phyloP scores from a whole-genome alignment of 345 rosid genomes.

The Melastoma malabathricum region DNA sequence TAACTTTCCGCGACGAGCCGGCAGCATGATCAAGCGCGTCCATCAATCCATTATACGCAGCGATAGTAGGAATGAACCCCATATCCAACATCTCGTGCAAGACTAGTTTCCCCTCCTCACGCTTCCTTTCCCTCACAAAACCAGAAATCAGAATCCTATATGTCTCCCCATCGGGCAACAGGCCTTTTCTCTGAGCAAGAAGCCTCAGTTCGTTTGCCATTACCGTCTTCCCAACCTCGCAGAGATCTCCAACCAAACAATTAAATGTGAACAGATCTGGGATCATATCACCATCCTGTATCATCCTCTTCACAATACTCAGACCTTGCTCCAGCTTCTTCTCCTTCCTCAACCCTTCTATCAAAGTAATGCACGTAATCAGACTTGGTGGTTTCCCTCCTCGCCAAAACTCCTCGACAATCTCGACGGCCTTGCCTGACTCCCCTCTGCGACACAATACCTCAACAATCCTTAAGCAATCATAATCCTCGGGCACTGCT shows the following conservation, averaged over 20 bases:
- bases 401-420: constrained; percentile 51
- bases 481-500: constrained; percentile 48
- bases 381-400: constrained; percentile 43
- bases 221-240: constrained; percentile 31
- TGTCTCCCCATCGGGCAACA: constrained; percentile 38
- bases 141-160: constrained; percentile 54
- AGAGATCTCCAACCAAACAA: constrained; percentile 61
- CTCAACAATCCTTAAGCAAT: constrained; percentile 43
- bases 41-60: constrained; percentile 57
- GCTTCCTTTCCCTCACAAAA: constrained; percentile 35
- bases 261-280: constrained; percentile 74
- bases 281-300: constrained; percentile 27
- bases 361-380: constrained; percentile 59
- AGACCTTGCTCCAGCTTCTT: constrained; percentile 35
- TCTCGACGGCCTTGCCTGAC: constrained; percentile 36
- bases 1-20: too few relatives aligned
- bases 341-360: constrained; percentile 67
- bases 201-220: constrained; percentile 56
- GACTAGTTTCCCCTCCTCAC: constrained; percentile 47
- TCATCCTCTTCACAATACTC: constrained; percentile 51
- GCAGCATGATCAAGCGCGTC: constrained; percentile 18
- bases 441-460: constrained; percentile 35
- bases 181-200: constrained; percentile 50
- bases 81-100: constrained; percentile 81
- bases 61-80: constrained; percentile 57